Evolutionary conservation across 108 stramenopile species (phyloP).

Genomic region (Cyclotella baltica): DNA sequence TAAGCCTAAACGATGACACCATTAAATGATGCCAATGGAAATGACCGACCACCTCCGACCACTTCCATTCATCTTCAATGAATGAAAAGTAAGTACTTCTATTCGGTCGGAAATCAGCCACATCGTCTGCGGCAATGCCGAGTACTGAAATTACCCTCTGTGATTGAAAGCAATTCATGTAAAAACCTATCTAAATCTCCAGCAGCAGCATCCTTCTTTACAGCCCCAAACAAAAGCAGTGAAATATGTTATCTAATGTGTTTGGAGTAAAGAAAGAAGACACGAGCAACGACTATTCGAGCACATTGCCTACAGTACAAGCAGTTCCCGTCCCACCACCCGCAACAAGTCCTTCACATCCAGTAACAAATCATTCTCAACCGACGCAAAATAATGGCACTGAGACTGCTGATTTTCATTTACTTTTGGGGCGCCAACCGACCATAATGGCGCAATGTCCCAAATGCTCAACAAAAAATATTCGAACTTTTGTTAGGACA

Average conservation of each 20-base stretch:
- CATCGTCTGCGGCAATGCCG: neutral
- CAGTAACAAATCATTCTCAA: neutral
- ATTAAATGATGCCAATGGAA: neutral
- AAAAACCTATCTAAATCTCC: neutral
- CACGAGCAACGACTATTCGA: conserved; percentile 3
- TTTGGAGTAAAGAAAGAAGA: conserved; percentile 5
- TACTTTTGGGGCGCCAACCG: conserved; percentile 23
- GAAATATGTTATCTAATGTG: neutral
- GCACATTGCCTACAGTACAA: conserved; percentile 14
- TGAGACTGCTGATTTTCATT: conserved; percentile 14
- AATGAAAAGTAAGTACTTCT: too few species aligned
- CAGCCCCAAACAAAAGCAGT: neutral
- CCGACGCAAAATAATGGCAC: conserved; percentile 6
- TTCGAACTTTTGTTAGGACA: conserved; percentile 17
- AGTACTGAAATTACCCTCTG: neutral
- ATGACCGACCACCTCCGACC: too few species aligned
- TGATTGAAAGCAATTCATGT: neutral
- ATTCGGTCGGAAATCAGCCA: neutral
- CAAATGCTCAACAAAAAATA: conserved; percentile 8
- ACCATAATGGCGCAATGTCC: conserved; percentile 25
- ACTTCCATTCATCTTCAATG: too few species aligned
- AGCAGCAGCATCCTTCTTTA: neutral
- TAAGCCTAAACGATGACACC: neutral
- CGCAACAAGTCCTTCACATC: neutral
- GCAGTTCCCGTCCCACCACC: conserved; percentile 4